Conservation (phyloP, 495 filamentous ascomycete species). For the Xylaria castorea region DNA sequence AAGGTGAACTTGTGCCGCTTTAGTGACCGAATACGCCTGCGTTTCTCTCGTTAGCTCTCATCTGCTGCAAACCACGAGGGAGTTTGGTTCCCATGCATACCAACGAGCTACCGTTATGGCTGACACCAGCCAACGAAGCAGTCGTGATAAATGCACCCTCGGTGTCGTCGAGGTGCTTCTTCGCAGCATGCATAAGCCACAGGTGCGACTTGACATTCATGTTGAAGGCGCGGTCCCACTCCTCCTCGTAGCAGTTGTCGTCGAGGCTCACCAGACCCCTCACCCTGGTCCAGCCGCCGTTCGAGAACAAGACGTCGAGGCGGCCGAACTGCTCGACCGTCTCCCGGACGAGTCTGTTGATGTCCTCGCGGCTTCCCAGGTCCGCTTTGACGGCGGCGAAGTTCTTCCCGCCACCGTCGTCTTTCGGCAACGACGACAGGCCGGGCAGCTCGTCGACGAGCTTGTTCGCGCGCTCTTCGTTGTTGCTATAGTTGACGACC, state of each 20-base stretch:
- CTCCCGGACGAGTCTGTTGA: slow-evolving; percentile 53
- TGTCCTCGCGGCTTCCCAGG: slow-evolving; percentile 49
- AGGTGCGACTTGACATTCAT: slow-evolving; percentile 67
- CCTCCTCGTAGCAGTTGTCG: slow-evolving; percentile 61
- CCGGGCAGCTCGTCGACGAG: slow-evolving; percentile 52
- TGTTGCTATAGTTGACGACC: slow-evolving; percentile 61
- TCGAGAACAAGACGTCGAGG: slow-evolving; percentile 62
- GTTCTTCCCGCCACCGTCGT: slow-evolving; percentile 21
- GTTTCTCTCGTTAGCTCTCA: slow-evolving; percentile 9
- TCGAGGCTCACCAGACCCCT: slow-evolving; percentile 58
- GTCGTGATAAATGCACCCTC: slow-evolving; percentile 62
- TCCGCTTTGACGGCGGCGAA: slow-evolving; percentile 58
- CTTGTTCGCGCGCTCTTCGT: slow-evolving; percentile 49
- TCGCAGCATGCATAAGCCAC: slow-evolving; percentile 59
- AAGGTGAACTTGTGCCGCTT: slow-evolving; percentile 64
- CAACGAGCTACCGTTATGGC: slow-evolving; percentile 57
- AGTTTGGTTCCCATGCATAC: slow-evolving; percentile 32
- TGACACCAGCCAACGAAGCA: slow-evolving; percentile 60
- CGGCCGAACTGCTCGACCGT: slow-evolving; percentile 53
- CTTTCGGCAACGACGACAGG: slow-evolving; percentile 32
- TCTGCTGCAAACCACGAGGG: background rate
- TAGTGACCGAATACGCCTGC: slow-evolving; percentile 59
- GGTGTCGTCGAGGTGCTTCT: slow-evolving; percentile 52
- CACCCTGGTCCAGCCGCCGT: slow-evolving; percentile 63
- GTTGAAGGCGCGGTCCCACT: slow-evolving; percentile 63